phyloP scores from a whole-genome alignment of 331 rosid species.

The Quercus tomentella region DNA sequence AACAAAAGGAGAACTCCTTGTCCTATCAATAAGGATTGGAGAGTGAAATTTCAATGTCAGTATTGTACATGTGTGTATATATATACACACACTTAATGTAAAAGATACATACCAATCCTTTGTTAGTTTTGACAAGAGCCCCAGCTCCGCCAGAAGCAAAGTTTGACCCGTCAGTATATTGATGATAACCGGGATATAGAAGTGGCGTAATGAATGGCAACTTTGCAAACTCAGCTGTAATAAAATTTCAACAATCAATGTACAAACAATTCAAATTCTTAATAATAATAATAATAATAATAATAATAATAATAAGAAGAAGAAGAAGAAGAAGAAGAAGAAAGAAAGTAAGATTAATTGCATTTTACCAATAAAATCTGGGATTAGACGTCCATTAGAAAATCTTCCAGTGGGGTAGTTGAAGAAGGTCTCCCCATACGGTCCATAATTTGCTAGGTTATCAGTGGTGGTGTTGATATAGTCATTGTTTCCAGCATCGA shows the following conservation, averaged over 20 bases:
- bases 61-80: too few species aligned
- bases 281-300: too few species aligned
- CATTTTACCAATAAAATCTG: slow-evolving; percentile 18
- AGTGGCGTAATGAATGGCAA: neutral
- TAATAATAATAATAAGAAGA: neutral
- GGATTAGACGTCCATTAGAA: slow-evolving; percentile 16
- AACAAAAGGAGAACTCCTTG: too few species aligned
- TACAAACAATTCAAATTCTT: neutral
- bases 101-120: slow-evolving; percentile 30
- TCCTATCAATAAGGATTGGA: too few species aligned
- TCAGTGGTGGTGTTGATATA: slow-evolving; percentile 4
- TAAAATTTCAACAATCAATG: neutral
- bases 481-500: slow-evolving; percentile 26
- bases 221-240: slow-evolving; percentile 5
- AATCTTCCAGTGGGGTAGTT: slow-evolving; percentile 12
- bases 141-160: slow-evolving; percentile 64
- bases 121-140: slow-evolving; percentile 40
- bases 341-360: neutral
- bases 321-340: too few species aligned
- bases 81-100: slow-evolving; percentile 12
- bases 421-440: slow-evolving; percentile 17
- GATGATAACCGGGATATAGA: neutral
- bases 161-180: slow-evolving; percentile 33
- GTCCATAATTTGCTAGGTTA: neutral
- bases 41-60: too few species aligned